Percentiles rank a stretch among this genome's conserved stretches.
Evolutionary conservation across 768 basidiomycete species (phyloP).

Genomic region (Dentipellis sp.): DNA sequence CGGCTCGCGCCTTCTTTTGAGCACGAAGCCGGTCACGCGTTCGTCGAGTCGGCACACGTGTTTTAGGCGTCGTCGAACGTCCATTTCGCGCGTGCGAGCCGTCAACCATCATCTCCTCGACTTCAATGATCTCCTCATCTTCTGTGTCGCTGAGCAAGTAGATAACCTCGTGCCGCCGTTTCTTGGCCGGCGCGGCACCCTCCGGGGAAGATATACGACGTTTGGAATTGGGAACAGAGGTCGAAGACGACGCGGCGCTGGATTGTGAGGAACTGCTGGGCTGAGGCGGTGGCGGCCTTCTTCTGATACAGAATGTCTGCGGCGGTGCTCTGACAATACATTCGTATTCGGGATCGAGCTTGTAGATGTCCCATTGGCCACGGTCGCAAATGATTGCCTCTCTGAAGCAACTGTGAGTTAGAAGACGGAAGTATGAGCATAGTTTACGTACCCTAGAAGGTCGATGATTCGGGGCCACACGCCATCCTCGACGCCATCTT

Average conservation of each 20-base stretch:
- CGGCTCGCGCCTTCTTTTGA: background rate
- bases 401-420: background rate
- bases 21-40: background rate
- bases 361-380: conserved; percentile 84
- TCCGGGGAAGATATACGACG: conserved; percentile 10
- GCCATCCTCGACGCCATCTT: conserved; percentile 43
- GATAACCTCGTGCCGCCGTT: conserved; percentile 8
- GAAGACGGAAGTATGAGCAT: background rate
- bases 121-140: conserved; percentile 30
- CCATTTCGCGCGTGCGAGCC: background rate
- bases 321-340: conserved; percentile 35
- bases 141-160: conserved; percentile 16
- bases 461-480: conserved; percentile 58
- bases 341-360: conserved; percentile 66
- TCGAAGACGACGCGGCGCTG: background rate
- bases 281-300: conserved; percentile 16
- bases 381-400: conserved; percentile 41
- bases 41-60: conserved; percentile 4
- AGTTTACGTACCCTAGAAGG: conserved; percentile 54
- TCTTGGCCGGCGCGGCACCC: conserved; percentile 1
- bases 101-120: conserved; percentile 43
- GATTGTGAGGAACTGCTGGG: background rate
- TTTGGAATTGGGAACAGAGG: background rate
- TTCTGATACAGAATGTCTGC: too few relatives aligned
- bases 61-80: conserved; percentile 3